A percentile compares a stretch with the other conserved stretches of the same genome.
Conservation (phyloP, 495 filamentous ascomycete species). For the Daldinia loculata region DNA sequence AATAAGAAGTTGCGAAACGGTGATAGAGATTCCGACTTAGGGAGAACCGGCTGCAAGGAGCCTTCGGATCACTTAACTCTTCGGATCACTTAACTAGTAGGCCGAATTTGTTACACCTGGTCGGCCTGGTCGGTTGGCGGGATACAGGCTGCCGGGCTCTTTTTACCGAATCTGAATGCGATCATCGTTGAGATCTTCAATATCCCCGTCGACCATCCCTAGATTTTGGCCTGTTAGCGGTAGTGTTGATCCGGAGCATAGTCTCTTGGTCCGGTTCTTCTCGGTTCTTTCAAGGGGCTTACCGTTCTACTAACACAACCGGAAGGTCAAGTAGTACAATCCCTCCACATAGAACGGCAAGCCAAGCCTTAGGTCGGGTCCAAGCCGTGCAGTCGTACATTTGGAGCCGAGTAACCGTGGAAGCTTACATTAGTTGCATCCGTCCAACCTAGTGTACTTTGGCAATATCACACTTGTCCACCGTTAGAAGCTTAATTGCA, state of each 20-base stretch:
- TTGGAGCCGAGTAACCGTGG: constrained; percentile 17
- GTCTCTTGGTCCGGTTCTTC: not conserved
- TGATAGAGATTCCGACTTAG: constrained; percentile 24
- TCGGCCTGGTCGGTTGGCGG: not conserved
- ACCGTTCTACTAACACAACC: constrained; percentile 12
- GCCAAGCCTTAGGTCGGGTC: too few species aligned
- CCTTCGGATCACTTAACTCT: constrained; percentile 8
- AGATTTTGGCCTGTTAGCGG: not conserved
- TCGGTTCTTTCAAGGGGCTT: constrained; percentile 16
- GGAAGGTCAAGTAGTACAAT: constrained; percentile 14
- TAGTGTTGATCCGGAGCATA: not conserved
- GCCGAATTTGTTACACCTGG: not conserved
- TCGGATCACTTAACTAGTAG: constrained; percentile 1
- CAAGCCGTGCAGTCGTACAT: not conserved
- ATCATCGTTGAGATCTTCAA: constrained; percentile 3
- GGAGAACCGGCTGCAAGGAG: constrained; percentile 8
- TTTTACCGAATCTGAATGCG: constrained; percentile 1
- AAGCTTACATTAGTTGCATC: not conserved
- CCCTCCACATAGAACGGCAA: too few species aligned
- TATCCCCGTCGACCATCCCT: not conserved
- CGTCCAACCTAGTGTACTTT: not conserved
- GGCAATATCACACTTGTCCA: constrained; percentile 23
- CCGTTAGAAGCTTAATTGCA: constrained; percentile 34
- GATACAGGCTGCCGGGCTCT: not conserved
- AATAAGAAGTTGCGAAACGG: constrained; percentile 21